Conservation (phyloP, 305 asterid genomes). For the Fraxinus nigra region DNA sequence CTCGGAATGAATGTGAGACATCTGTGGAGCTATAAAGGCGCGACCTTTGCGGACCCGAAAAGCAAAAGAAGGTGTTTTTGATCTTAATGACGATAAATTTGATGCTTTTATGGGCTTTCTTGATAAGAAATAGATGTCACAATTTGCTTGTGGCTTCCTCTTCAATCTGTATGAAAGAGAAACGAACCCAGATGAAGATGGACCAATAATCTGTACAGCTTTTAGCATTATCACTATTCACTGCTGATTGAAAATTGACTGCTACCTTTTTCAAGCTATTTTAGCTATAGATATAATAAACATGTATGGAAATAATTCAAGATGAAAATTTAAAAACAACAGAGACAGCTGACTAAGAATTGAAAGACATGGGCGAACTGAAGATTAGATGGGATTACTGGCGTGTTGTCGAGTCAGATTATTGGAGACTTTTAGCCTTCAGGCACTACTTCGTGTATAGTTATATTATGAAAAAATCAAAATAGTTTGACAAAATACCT, state of each 20-base stretch:
- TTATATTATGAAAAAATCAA: background rate
- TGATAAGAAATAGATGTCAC: slow-evolving; percentile 37
- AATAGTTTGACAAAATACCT: background rate
- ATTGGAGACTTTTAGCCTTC: background rate
- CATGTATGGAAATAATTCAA: slow-evolving; percentile 14
- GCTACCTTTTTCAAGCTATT: slow-evolving; percentile 10
- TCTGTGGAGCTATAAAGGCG: slow-evolving; percentile 42
- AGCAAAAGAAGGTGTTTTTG: slow-evolving; percentile 27
- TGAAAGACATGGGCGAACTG: slow-evolving; percentile 15
- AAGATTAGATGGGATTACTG: slow-evolving; percentile 13
- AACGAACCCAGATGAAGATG: slow-evolving; percentile 52
- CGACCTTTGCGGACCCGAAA: slow-evolving; percentile 37
- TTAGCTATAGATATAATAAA: slow-evolving; percentile 1
- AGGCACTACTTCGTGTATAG: background rate
- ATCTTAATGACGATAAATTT: slow-evolving; percentile 4
- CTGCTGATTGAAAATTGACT: slow-evolving; percentile 1
- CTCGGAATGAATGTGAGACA: slow-evolving; percentile 53
- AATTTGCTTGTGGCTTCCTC: slow-evolving; percentile 38
- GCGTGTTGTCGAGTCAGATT: background rate
- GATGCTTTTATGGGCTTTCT: slow-evolving; percentile 38
- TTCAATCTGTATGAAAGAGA: slow-evolving; percentile 51
- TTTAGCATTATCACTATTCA: slow-evolving; percentile 49
- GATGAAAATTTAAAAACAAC: slow-evolving; percentile 9
- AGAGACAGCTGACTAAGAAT: background rate
- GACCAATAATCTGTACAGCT: slow-evolving; percentile 70